A percentile compares a stretch with the other conserved stretches of the same genome.
These are phyloP conservation scores for Anisodus acutangulus DNA, from an alignment of 257 asterid species.

Conservation along the genomic window DNA sequence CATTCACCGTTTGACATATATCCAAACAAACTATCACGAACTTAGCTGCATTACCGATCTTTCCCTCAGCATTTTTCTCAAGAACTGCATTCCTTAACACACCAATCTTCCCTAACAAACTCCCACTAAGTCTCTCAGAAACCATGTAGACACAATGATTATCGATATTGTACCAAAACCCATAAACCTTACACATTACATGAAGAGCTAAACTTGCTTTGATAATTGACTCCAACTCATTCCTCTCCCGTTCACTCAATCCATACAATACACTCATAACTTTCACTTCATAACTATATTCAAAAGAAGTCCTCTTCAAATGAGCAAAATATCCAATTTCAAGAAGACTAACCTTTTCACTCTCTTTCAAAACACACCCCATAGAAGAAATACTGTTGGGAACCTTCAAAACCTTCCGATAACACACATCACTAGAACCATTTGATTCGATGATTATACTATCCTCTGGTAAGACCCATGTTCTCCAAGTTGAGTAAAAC, in stretches of 20 bases:
- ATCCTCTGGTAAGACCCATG: slow-evolving; percentile 69
- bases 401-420: slow-evolving; percentile 39
- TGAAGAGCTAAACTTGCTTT: slow-evolving; percentile 45
- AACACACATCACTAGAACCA: slow-evolving; percentile 27
- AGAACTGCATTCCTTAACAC: slow-evolving; percentile 32
- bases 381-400: not conserved
- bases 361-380: slow-evolving; percentile 53
- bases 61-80: slow-evolving; percentile 37
- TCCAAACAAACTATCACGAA: slow-evolving; percentile 63
- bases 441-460: slow-evolving; percentile 43
- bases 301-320: slow-evolving; percentile 35
- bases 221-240: slow-evolving; percentile 45
- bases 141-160: slow-evolving; percentile 60
- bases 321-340: slow-evolving; percentile 54
- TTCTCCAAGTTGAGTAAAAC: slow-evolving; percentile 64
- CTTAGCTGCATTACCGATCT: slow-evolving; percentile 38
- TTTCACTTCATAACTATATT: slow-evolving; percentile 61
- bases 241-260: slow-evolving; percentile 55
- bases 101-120: slow-evolving; percentile 35
- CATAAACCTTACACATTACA: slow-evolving; percentile 64
- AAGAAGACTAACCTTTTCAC: slow-evolving; percentile 57
- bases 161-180: slow-evolving; percentile 72
- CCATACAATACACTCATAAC: slow-evolving; percentile 55
- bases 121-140: slow-evolving; percentile 51
- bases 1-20: slow-evolving; percentile 61